Evolutionary conservation across 352 stramenopile species (phyloP), one percentile per base, ranked within the genome.

Genomic region (Globisporangium rhizosaccharum): DNA sequence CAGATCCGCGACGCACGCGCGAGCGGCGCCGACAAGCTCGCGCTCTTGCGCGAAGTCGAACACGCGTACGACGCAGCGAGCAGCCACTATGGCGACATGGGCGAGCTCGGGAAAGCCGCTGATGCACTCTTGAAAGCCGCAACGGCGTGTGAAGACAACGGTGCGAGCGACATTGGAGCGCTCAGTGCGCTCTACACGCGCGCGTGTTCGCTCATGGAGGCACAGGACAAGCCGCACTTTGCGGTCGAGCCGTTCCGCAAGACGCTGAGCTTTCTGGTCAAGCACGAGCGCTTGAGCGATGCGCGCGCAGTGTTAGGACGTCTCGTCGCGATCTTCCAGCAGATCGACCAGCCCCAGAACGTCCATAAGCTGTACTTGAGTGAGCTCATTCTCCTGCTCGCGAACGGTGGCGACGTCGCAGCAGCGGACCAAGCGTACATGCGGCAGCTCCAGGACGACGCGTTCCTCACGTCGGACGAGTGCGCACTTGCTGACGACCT

Each of bases 211-310:
- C 70, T 93, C 47, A 66, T 91, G 55, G 84, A 93, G 46, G 71
- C 84, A 5, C 84, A 93, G 66, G 78, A 81, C 59, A 93, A 91
- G 59, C 84, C 84, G 18, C 84, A 93, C 65, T 90, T 93, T 51
- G 84, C 84, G 0, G 75, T 93, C 18, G 84, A 93, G 33, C 75
- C 78, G 59, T 88, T 93, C 63, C 75, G 79, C 51, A 93, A 93
- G 71, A 85, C 82, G 53, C 59, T 90, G 53, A 74, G 60, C n/a
- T 93, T 88, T 51, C 52, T 91, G 30, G 74, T 85, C 30, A 90
- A 90, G 56, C 63, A 65, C 28, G 72, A 54, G 12, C 65, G 75
- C 14, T 84, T 80, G 53, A 55, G 58, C 2, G 84, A 93, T 0
- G 68, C 61, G 0, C 57, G 83, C 3, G 70, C 63, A 60, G 57